Evolutionary conservation across 495 filamentous ascomycete genomes (phyloP), one percentile per base, ranked within the genome.

Genomic region (Oleoguttula mirabilis): DNA sequence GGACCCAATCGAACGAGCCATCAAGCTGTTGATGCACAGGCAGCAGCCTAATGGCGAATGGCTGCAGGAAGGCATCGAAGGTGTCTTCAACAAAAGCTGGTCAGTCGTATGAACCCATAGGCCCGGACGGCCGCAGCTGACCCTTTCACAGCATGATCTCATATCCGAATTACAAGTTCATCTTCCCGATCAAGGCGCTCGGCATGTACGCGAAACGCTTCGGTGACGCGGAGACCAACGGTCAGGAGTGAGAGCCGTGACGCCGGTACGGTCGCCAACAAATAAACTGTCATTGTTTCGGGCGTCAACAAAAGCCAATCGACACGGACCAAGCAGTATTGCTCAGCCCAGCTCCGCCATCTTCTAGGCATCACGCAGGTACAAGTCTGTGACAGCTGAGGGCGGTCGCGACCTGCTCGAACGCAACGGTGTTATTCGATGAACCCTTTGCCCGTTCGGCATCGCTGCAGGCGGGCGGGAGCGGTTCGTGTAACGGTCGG

Each of bases 121-220:
- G n/a, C 27, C 10, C 15, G 19, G 14, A 10, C 17, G 16, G 17
- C 10, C 21, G 23, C 36, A n/a, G 48, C 57, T 58, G 44, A 57
- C 43, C 14, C 11, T 14, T 12, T 14, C 21, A 21, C 52, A 83
- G 79, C 63, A 96, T 96, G 88, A 98, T 98, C 42, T 90, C 88
- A 3, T 98, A 98, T 56, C 90, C 90, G 43, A 98, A 98, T 65
- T 98, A 98, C 69, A 98, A 98, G 67, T 88, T 93, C 61, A 82
- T 80, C 39, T 98, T 95, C 62, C 79, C 90, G 5, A 86, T 95
- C 52, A 92, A 88, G 54, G 90, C 90, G 4, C 58, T 98, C 21
- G 90, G 90, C 7, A 76, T 93, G 72, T 98, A 80, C 66, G 80
- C 82, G 12, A 73, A 63, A 55, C 72, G 68, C 45, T 93, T 80